These are phyloP conservation scores for Wickerhamomyces queroliae DNA, from an alignment of 805 yeast genomes.

Conservation along the genomic window DNA sequence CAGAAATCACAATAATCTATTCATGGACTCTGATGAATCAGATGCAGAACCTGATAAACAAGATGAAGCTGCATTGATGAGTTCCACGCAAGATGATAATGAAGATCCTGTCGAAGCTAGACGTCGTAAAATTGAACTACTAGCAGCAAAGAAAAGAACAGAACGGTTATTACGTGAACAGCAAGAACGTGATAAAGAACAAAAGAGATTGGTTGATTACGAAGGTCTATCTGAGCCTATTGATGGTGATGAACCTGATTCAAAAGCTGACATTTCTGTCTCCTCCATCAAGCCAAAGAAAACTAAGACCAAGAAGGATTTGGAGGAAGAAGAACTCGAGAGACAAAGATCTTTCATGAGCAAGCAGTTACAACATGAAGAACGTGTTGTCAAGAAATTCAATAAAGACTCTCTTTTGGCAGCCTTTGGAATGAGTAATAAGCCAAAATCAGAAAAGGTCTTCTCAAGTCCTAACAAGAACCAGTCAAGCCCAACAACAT, in stretches of 20 bases:
- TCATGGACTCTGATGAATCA: neutral
- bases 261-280: neutral
- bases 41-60: conserved; percentile 1
- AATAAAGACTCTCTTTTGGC: conserved; percentile 14
- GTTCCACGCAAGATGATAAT: neutral
- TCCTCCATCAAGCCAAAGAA: neutral
- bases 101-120: neutral
- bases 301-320: neutral
- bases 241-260: conserved; percentile 6
- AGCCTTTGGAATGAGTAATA: conserved; percentile 14
- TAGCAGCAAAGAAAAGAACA: conserved; percentile 16
- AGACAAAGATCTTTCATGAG: neutral
- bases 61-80: neutral
- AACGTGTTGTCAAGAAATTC: conserved; percentile 13
- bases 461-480: conserved; percentile 1
- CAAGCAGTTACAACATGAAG: conserved; percentile 5
- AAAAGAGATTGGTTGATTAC: conserved; percentile 4
- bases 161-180: conserved; percentile 17
- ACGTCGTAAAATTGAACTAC: conserved; percentile 10
- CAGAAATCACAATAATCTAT: neutral
- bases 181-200: conserved; percentile 6
- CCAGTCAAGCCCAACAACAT: conserved; percentile 7
- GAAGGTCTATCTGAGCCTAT: neutral
- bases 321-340: conserved; percentile 1
- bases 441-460: conserved; percentile 1